These are phyloP conservation scores for Colletotrichum camelliae DNA, from an alignment of 2,329 filamentous ascomycete species.

Conservation along the genomic window DNA sequence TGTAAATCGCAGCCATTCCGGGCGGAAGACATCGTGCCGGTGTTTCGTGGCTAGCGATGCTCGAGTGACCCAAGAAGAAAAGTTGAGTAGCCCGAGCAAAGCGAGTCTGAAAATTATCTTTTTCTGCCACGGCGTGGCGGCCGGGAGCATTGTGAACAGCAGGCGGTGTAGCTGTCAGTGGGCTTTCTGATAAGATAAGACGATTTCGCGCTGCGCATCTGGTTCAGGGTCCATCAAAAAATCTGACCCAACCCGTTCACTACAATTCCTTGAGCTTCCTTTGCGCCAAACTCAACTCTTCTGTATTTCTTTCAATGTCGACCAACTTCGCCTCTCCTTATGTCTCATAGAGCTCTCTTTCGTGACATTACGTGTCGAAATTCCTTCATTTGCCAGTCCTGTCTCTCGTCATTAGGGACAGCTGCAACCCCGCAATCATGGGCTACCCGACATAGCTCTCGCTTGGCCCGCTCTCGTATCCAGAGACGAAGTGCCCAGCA, in stretches of 20 bases:
- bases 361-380: conserved; percentile 38
- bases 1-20: conserved; percentile 76
- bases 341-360: conserved; percentile 30
- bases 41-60: conserved; percentile 1
- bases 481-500: not conserved
- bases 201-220: not conserved
- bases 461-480: conserved; percentile 24
- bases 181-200: conserved; percentile 21
- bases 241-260: not conserved
- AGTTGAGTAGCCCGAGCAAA: not conserved
- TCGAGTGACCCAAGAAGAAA: not conserved
- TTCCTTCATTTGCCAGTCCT: conserved; percentile 42
- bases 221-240: conserved; percentile 21
- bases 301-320: not conserved
- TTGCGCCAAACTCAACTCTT: not conserved
- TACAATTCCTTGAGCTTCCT: not conserved
- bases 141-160: not conserved
- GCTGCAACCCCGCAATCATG: conserved; percentile 28
- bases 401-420: conserved; percentile 35
- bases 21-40: conserved; percentile 44
- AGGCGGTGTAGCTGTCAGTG: conserved; percentile 33
- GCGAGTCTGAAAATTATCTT: conserved; percentile 34
- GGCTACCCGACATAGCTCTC: conserved; percentile 36
- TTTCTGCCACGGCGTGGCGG: conserved; percentile 36
- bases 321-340: conserved; percentile 11